A percentile compares a stretch with the other conserved stretches of the same genome.
Conservation (phyloP, 2,329 filamentous ascomycete genomes). For the Cyphellophora europaea region DNA sequence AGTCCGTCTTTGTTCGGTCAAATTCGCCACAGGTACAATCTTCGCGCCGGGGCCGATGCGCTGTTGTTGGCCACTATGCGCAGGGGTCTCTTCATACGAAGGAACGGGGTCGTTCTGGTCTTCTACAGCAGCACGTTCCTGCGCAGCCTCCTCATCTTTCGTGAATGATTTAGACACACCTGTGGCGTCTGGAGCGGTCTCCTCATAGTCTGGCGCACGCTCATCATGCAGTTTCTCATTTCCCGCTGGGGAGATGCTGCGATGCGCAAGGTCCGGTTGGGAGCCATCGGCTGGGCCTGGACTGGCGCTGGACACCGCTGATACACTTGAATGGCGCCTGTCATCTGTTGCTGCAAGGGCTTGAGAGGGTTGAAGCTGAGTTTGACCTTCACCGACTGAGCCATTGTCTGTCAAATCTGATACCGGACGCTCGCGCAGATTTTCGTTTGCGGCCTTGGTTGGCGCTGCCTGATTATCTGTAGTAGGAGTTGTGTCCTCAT, state of each 20-base stretch:
- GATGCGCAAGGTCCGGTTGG: background rate
- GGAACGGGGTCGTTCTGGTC: background rate
- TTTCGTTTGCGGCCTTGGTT: no score
- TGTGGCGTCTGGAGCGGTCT: background rate
- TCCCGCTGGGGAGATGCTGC: background rate
- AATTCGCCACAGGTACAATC: background rate
- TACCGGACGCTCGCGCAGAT: no score
- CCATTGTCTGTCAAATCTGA: no score
- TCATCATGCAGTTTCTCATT: background rate
- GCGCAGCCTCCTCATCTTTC: background rate
- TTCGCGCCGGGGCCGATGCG: constrained; percentile 1
- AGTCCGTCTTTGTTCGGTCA: background rate
- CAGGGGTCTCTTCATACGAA: background rate
- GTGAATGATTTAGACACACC: no score
- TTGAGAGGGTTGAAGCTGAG: no score
- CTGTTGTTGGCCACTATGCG: background rate
- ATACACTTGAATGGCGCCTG: constrained; percentile 12
- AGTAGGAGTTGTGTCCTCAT: no score
- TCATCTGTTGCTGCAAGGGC: constrained; percentile 2
- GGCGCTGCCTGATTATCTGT: no score
- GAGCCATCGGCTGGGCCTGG: constrained; percentile 5
- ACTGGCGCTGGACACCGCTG: constrained; percentile 15
- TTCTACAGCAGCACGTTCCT: background rate
- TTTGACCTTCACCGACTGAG: no score
- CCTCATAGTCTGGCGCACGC: background rate